A percentile compares a stretch with the other conserved stretches of the same genome.
These are phyloP conservation scores for Omphalotus olearius DNA, from an alignment of 1,284 basidiomycete genomes.

Conservation along the genomic window DNA sequence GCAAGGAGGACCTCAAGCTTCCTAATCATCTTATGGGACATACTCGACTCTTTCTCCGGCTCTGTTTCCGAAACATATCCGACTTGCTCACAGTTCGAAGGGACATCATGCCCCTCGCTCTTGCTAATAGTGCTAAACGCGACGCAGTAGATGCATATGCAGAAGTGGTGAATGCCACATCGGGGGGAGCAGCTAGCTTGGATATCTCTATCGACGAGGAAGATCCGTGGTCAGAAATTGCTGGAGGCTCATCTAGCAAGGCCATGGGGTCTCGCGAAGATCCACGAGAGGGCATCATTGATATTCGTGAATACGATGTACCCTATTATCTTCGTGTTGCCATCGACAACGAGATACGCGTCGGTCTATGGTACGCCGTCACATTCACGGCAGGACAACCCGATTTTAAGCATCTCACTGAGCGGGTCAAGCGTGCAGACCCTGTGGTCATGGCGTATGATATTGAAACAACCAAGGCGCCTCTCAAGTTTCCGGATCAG, in stretches of 20 bases:
- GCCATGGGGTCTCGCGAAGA: slow-evolving; percentile 37
- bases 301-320: slow-evolving; percentile 95
- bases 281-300: slow-evolving; percentile 88
- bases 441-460: slow-evolving; percentile 99
- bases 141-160: slow-evolving; percentile 97
- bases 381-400: slow-evolving; percentile 82
- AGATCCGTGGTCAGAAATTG: slow-evolving; percentile 2
- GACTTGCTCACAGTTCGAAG: slow-evolving; percentile 87
- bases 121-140: slow-evolving; percentile 89
- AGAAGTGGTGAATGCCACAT: slow-evolving; percentile 87
- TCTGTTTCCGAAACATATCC: slow-evolving; percentile 90
- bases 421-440: slow-evolving; percentile 97
- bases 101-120: slow-evolving; percentile 87
- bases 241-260: slow-evolving; percentile 1
- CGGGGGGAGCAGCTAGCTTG: slow-evolving; percentile 41
- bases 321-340: slow-evolving; percentile 98
- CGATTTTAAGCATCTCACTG: slow-evolving; percentile 66
- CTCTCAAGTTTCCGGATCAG: slow-evolving; percentile 97
- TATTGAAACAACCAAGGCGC: slow-evolving; percentile 98
- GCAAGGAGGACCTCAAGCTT: slow-evolving; percentile 92
- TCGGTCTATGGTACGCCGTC: slow-evolving; percentile 95
- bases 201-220: slow-evolving; percentile 69
- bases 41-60: slow-evolving; percentile 82
- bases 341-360: slow-evolving; percentile 97
- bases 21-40: slow-evolving; percentile 97